Evolutionary conservation across 495 filamentous ascomycete species (phyloP).

Genomic region (Penicillium simplicissimum): DNA sequence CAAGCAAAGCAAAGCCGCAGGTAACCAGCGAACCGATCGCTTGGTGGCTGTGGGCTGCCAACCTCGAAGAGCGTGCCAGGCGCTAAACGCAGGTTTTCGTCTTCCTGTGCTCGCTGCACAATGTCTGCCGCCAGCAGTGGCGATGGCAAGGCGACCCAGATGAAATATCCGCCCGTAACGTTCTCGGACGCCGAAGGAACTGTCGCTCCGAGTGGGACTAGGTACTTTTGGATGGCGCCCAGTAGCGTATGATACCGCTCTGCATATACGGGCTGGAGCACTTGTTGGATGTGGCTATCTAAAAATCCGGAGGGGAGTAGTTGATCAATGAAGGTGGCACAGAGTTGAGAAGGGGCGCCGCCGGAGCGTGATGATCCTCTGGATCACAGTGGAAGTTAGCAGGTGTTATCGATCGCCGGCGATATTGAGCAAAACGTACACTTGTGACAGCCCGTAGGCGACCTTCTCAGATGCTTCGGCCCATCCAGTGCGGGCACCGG

Average conservation of each 20-base stretch:
- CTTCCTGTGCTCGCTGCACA: slow-evolving; percentile 49
- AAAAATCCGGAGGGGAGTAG: slow-evolving; percentile 55
- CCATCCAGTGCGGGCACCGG: slow-evolving; percentile 81
- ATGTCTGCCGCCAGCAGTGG: slow-evolving; percentile 54
- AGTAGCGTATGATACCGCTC: slow-evolving; percentile 55
- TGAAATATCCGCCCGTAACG: slow-evolving; percentile 71
- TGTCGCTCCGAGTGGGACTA: slow-evolving; percentile 60
- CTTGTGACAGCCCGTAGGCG: slow-evolving; percentile 64
- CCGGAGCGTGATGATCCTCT: slow-evolving; percentile 72
- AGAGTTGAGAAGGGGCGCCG: slow-evolving; percentile 72
- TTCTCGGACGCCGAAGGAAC: slow-evolving; percentile 37
- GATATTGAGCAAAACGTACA: slow-evolving; percentile 42
- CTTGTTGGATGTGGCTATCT: slow-evolving; percentile 49
- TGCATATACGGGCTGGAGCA: slow-evolving; percentile 55
- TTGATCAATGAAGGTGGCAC: slow-evolving; percentile 63
- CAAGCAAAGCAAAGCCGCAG: slow-evolving; percentile 75
- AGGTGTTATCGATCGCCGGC: slow-evolving; percentile 1
- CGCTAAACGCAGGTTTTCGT: slow-evolving; percentile 64
- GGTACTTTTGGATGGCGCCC: slow-evolving; percentile 52
- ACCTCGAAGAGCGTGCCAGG: slow-evolving; percentile 69
- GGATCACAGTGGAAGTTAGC: slow-evolving; percentile 4
- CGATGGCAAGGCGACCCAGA: slow-evolving; percentile 69
- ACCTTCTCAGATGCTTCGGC: slow-evolving; percentile 70
- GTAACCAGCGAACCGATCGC: slow-evolving; percentile 50
- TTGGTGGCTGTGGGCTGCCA: slow-evolving; percentile 46